phyloP scores from a whole-genome alignment of 257 asterid genomes.

The Cinchona pubescens region DNA sequence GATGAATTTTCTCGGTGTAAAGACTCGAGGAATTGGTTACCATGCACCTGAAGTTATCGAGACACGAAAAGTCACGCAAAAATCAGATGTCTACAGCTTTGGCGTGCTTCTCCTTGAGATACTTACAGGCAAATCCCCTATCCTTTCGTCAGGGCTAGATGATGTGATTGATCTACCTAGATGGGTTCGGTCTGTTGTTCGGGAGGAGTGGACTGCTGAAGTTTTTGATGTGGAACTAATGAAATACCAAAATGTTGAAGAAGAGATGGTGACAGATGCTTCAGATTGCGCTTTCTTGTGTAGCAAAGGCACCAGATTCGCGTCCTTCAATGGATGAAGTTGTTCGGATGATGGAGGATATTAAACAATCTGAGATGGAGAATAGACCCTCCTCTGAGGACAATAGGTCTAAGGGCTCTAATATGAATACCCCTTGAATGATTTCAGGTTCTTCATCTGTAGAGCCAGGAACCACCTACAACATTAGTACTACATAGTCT shows the following conservation, averaged over 20 bases:
- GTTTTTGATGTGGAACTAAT: conserved; percentile 76
- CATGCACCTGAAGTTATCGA: conserved; percentile 89
- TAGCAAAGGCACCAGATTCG: conserved; percentile 53
- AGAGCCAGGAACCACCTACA: background rate
- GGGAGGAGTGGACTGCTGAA: conserved; percentile 99
- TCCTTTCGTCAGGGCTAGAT: conserved; percentile 51
- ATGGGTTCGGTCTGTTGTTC: conserved; percentile 88
- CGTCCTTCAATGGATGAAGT: conserved; percentile 76
- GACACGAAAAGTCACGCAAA: conserved; percentile 56
- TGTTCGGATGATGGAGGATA: conserved; percentile 63
- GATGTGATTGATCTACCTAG: conserved; percentile 80
- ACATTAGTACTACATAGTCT: background rate
- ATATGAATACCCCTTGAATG: conserved; percentile 43
- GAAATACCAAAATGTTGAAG: conserved; percentile 58
- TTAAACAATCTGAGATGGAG: conserved; percentile 49
- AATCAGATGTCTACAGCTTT: conserved; percentile 86
- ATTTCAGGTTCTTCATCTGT: background rate
- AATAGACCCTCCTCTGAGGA: conserved; percentile 75
- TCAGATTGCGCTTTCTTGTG: conserved; percentile 83
- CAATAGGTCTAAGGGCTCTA: conserved; percentile 50
- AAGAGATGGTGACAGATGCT: conserved; percentile 96
- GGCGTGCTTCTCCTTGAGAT: conserved; percentile 89
- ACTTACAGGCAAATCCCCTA: conserved; percentile 82
- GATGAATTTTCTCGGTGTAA: conserved; percentile 46
- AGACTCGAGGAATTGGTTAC: conserved; percentile 69